Conservation (phyloP, 441 rosid species). For the Populus hybrid region DNA sequence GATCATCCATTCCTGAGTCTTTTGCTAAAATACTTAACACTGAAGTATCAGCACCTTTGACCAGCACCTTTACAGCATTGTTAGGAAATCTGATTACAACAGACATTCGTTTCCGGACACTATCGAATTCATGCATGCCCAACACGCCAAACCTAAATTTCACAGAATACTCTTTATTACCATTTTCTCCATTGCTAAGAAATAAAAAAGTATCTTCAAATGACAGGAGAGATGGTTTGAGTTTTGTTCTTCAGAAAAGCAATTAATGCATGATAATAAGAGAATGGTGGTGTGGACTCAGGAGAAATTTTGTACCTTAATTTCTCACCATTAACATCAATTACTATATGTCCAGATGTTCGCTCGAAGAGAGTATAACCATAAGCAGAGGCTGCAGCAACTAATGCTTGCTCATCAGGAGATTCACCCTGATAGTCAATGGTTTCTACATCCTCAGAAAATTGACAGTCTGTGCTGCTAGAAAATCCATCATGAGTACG, state of each 20-base stretch:
- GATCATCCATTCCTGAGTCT: slow-evolving; percentile 32
- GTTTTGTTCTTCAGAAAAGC: slow-evolving; percentile 5
- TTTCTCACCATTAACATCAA: slow-evolving; percentile 66
- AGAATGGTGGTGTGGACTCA: not conserved
- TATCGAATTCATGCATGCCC: slow-evolving; percentile 80
- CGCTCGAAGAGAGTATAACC: slow-evolving; percentile 74
- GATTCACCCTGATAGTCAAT: slow-evolving; percentile 81
- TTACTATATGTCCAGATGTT: slow-evolving; percentile 72
- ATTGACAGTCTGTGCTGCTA: slow-evolving; percentile 16
- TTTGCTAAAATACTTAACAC: slow-evolving; percentile 50
- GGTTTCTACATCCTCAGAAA: slow-evolving; percentile 31
- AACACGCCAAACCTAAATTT: slow-evolving; percentile 60
- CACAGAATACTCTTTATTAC: slow-evolving; percentile 9
- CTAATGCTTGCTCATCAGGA: slow-evolving; percentile 87
- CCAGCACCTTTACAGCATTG: slow-evolving; percentile 62
- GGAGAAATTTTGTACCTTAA: slow-evolving; percentile 45
- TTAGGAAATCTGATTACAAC: slow-evolving; percentile 75
- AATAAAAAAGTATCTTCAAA: slow-evolving; percentile 4
- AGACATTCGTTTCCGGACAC: slow-evolving; percentile 84
- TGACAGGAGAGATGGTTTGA: not conserved
- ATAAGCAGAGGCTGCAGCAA: slow-evolving; percentile 74
- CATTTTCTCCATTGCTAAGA: not conserved
- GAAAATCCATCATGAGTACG: slow-evolving; percentile 26
- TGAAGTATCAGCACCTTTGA: slow-evolving; percentile 78
- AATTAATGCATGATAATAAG: not conserved